These are phyloP conservation scores for Vigna trinervia DNA, from an alignment of 306 rosid species.

Conservation along the genomic window DNA sequence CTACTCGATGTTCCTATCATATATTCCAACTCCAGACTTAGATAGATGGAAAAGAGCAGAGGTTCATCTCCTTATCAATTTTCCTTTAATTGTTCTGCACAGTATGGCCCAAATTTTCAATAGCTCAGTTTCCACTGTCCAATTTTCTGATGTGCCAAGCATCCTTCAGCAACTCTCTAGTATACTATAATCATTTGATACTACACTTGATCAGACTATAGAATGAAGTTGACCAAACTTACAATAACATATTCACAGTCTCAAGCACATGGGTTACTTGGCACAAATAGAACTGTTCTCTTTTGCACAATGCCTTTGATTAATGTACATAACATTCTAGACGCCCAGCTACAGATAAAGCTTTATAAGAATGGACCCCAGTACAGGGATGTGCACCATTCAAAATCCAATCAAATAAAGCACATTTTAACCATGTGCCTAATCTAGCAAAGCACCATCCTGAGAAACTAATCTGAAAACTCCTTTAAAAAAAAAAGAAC, in stretches of 20 bases:
- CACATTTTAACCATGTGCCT: constrained; percentile 26
- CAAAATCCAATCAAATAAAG: constrained; percentile 30
- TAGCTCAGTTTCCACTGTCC: constrained; percentile 5
- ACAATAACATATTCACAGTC: constrained; percentile 15
- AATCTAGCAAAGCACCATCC: constrained; percentile 26
- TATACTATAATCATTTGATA: background rate
- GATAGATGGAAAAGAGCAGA: background rate
- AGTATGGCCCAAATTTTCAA: background rate
- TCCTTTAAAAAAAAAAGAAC: constrained; percentile 35
- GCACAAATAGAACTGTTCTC: constrained; percentile 25
- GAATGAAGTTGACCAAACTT: background rate
- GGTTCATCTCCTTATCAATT: constrained; percentile 1
- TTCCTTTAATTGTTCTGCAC: constrained; percentile 22
- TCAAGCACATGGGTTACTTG: background rate
- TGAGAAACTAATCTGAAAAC: constrained; percentile 27
- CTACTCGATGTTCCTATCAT: too few species aligned
- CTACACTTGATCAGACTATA: background rate
- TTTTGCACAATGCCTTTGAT: constrained; percentile 25
- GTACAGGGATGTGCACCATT: constrained; percentile 12
- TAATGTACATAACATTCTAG: background rate
- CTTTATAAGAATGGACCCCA: constrained; percentile 8
- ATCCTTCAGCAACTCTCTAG: background rate
- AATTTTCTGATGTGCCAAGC: constrained; percentile 7
- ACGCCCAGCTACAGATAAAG: constrained; percentile 6
- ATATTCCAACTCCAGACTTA: background rate